A percentile compares a stretch with the other conserved stretches of the same genome.
These are phyloP conservation scores for Pyrenochaeta sp. DNA, from an alignment of 2,329 filamentous ascomycete species.

Conservation along the genomic window DNA sequence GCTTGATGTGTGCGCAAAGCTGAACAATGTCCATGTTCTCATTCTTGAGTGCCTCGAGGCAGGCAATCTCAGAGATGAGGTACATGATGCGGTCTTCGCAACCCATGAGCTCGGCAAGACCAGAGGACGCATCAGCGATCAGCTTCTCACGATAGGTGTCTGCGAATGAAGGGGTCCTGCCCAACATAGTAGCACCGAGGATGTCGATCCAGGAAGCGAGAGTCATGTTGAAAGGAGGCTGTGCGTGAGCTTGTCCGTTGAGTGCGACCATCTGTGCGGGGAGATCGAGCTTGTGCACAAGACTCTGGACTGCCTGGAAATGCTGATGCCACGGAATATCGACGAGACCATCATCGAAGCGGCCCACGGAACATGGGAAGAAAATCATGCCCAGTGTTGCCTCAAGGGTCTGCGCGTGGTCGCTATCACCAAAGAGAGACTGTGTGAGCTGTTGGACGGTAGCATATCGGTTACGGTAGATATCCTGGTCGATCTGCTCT, in stretches of 20 bases:
- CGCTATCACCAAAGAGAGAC: conserved; percentile 77
- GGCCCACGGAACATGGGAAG: conserved; percentile 91
- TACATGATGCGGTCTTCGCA: conserved; percentile 98
- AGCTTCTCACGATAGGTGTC: conserved; percentile 97
- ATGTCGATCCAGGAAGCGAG: conserved; percentile 96
- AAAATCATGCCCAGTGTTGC: conserved; percentile 94
- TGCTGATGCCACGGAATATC: conserved; percentile 98
- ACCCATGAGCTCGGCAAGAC: conserved; percentile 92
- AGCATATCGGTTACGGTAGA: conserved; percentile 88
- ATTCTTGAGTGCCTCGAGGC: conserved; percentile 86
- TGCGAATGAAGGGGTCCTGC: conserved; percentile 84
- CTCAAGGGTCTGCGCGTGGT: conserved; percentile 89
- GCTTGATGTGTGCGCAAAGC: conserved; percentile 86
- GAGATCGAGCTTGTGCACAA: conserved; percentile 85
- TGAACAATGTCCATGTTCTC: conserved; percentile 81
- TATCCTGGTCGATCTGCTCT: conserved; percentile 85
- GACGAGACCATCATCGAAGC: conserved; percentile 81
- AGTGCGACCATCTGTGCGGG: conserved; percentile 69
- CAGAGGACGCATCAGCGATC: conserved; percentile 69
- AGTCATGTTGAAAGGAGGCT: conserved; percentile 93
- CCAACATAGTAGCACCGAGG: conserved; percentile 89
- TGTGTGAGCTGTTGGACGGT: conserved; percentile 87
- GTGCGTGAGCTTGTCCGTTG: conserved; percentile 64
- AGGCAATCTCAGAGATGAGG: conserved; percentile 95
- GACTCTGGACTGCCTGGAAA: conserved; percentile 86